phyloP scores from a whole-genome alignment of 2,329 filamentous ascomycete species.

The Periconia sp. region DNA sequence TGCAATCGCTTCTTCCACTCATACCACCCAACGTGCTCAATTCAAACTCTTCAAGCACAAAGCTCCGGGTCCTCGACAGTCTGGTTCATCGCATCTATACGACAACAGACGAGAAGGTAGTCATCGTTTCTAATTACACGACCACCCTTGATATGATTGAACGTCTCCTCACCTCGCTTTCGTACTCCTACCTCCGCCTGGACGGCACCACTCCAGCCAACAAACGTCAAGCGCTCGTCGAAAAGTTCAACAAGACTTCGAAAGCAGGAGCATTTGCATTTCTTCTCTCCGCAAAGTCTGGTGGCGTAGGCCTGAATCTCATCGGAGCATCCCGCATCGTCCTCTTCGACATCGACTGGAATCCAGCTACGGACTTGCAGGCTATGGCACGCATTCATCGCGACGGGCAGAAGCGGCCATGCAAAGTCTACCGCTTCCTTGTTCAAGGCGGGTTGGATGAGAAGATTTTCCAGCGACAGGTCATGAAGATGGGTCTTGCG shows the following conservation, averaged over 20 bases:
- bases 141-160: constrained; percentile 72
- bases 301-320: constrained; percentile 72
- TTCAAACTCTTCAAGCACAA: constrained; percentile 65
- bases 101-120: constrained; percentile 71
- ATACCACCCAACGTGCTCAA: constrained; percentile 63
- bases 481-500: constrained; percentile 73
- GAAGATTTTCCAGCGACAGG: constrained; percentile 76
- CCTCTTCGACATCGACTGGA: constrained; percentile 79
- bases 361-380: constrained; percentile 74
- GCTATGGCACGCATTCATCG: constrained; percentile 78
- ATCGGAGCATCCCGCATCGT: constrained; percentile 73
- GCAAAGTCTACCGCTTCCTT: constrained; percentile 72
- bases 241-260: constrained; percentile 69
- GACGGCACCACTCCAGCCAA: constrained; percentile 69
- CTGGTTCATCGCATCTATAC: constrained; percentile 66
- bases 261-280: constrained; percentile 69
- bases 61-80: constrained; percentile 70
- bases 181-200: constrained; percentile 69
- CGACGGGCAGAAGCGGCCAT: constrained; percentile 71
- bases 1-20: constrained; percentile 52
- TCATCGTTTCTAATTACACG: constrained; percentile 79
- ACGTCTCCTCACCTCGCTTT: constrained; percentile 64
- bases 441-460: constrained; percentile 74
- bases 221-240: constrained; percentile 72
- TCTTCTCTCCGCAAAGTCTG: constrained; percentile 74